Conservation (phyloP, 2,329 filamentous ascomycete species). For the Colletotrichum simmondsii region DNA sequence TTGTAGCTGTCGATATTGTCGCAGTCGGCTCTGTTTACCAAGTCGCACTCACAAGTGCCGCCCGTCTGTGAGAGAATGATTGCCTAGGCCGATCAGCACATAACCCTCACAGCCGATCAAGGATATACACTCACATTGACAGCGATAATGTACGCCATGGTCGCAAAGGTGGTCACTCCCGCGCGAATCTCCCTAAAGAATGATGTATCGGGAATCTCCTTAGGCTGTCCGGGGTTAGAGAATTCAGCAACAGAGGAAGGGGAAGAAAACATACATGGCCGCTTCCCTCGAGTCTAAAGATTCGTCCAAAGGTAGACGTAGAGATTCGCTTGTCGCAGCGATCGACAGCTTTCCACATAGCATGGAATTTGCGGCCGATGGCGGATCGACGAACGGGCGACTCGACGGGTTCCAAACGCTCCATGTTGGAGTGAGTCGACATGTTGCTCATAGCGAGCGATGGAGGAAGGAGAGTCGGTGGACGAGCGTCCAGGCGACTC, state of each 20-base stretch:
- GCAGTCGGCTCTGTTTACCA: conserved; percentile 57
- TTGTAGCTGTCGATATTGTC: conserved; percentile 56
- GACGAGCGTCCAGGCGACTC: conserved; percentile 17
- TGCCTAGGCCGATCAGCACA: conserved; percentile 56
- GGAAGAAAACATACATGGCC: conserved; percentile 68
- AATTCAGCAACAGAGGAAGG: not conserved
- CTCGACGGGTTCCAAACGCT: conserved; percentile 28
- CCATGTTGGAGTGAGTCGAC: conserved; percentile 34
- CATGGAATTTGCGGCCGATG: conserved; percentile 41
- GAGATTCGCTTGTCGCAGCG: conserved; percentile 49
- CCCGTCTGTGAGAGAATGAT: conserved; percentile 80
- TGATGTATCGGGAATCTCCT: conserved; percentile 73
- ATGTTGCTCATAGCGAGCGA: conserved; percentile 26
- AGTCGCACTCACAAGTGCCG: conserved; percentile 77
- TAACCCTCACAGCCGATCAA: too few relatives aligned
- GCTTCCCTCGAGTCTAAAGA: conserved; percentile 74
- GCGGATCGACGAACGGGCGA: conserved; percentile 13
- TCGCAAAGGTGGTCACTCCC: conserved; percentile 82
- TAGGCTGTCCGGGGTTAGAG: conserved; percentile 57
- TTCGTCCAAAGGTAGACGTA: conserved; percentile 62
- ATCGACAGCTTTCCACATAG: conserved; percentile 49
- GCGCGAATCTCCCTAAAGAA: conserved; percentile 85
- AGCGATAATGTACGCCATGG: conserved; percentile 88
- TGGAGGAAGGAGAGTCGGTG: conserved; percentile 25
- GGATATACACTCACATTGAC: conserved; percentile 63